phyloP scores from a whole-genome alignment of 495 filamentous ascomycete genomes.

The Trichoderma erinaceum region DNA sequence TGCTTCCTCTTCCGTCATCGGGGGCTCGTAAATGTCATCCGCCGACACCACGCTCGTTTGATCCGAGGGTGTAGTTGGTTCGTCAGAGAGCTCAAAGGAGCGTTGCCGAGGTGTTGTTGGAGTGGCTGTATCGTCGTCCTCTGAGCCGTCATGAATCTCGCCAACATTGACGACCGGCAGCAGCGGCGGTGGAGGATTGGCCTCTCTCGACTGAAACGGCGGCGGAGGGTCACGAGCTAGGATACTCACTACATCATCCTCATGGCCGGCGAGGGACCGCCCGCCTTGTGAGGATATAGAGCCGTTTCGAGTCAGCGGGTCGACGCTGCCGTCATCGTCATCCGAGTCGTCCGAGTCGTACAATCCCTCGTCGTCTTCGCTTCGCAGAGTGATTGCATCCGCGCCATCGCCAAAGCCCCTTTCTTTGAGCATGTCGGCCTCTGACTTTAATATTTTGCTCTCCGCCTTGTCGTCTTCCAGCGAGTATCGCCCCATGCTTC shows the following conservation, averaged over 20 bases:
- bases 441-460: neutral
- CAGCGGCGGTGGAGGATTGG: constrained; percentile 1
- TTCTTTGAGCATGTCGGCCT: neutral
- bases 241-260: neutral
- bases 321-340: neutral
- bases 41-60: neutral
- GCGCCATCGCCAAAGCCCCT: neutral
- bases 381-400: constrained; percentile 7
- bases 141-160: neutral
- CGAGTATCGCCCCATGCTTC: neutral
- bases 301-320: constrained; percentile 2
- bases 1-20: constrained; percentile 23
- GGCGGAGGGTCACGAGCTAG: neutral
- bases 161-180: neutral
- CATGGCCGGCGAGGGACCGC: neutral
- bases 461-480: neutral
- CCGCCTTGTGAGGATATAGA: constrained; percentile 3
- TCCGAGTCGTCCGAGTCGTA: neutral
- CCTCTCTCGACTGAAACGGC: neutral
- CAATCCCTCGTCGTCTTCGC: constrained; percentile 9
- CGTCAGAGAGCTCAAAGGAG: neutral
- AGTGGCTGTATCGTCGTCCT: constrained; percentile 1
- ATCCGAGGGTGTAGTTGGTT: neutral
- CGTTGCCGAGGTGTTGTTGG: constrained; percentile 5
- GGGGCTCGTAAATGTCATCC: constrained; percentile 7